Base-by-base conservation (phyloP, 495 filamentous ascomycete genomes). In the Trypethelium eluteriae region DNA sequence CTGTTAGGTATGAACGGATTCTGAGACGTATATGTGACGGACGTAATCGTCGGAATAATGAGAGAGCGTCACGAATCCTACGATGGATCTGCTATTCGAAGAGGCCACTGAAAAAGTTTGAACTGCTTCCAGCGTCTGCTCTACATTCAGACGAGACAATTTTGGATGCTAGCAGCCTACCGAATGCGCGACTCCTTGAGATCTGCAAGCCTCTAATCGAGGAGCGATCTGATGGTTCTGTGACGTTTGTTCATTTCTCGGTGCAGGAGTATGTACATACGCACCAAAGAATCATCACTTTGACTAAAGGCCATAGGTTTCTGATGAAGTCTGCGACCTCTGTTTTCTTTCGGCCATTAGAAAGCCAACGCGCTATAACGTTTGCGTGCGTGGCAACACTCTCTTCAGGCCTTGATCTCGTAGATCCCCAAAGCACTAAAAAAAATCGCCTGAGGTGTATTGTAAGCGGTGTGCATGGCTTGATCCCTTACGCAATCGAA, bases 131-230 rank as follows among this genome's bases (percentile, higher is more conserved):
- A 25, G 56, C 9, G 56, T 11, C 18, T 9, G 56, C 56, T 61
- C n/a, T 61, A 1, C 9, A 7, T 36, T 18, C 56, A 18, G 56
- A 61, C 9, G 18, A 2, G 10, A 10, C 56, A 9, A 18, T 36
- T 36, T 9, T 61, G 56, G 56, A 61, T 18, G 56, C 7, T 25
- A 61, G 34, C 34, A 10, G 7, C 56, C 10, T 36, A 18, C 18
- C 34, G 18, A 36, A 25, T 11, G 56, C 10, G 18, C 7, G n/a
- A 25, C 10, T 61, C 7, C 56, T 61, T 36, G 56, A 61, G n/a
- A 36, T 61, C 34, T 61, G 56, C 34, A 61, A 61, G 18, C 56
- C 56, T 61, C n/a, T 61, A 36, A 18, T 61, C n/a, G 56, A 61
- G 56, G 56, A 61, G 56, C 56, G 56, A 36, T 18, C 56, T 61